Percentiles rank a stretch among this genome's conserved stretches.
These are phyloP conservation scores for Candida quercuum DNA, from an alignment of 805 yeast species.

Conservation along the genomic window DNA sequence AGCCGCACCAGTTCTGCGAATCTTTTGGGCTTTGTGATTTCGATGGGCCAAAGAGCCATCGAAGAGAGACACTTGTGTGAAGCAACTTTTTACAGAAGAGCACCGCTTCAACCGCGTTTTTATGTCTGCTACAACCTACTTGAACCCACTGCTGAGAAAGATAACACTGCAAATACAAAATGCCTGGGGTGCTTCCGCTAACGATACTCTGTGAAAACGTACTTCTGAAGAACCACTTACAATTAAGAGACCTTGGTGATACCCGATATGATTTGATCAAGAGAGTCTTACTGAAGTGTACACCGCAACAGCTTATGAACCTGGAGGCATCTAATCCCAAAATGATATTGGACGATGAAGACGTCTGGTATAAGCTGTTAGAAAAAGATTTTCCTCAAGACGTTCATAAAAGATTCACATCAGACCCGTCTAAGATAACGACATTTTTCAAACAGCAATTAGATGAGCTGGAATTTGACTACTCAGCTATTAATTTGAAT, in stretches of 20 bases:
- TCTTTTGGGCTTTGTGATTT: too few species aligned
- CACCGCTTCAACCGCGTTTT: neutral
- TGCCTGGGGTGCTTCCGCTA: constrained; percentile 17
- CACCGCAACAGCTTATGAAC: constrained; percentile 26
- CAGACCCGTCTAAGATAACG: constrained; percentile 15
- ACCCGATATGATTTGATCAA: constrained; percentile 28
- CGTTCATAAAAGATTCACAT: constrained; percentile 25
- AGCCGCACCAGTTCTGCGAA: too few species aligned
- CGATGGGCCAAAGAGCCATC: too few species aligned
- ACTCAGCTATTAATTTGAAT: constrained; percentile 8
- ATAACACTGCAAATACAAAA: neutral
- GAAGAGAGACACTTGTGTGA: too few species aligned
- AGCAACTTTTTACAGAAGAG: too few species aligned
- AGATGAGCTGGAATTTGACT: constrained; percentile 11
- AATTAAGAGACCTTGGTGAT: constrained; percentile 24
- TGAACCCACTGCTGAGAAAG: neutral
- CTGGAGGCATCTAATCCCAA: constrained; percentile 27
- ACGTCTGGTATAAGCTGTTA: constrained; percentile 28
- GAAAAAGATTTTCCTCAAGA: constrained; percentile 30
- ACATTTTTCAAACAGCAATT: constrained; percentile 17
- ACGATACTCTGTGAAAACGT: constrained; percentile 20
- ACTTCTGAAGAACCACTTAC: constrained; percentile 13
- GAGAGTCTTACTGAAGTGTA: constrained; percentile 24
- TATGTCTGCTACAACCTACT: neutral
- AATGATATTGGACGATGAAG: constrained; percentile 33